Conservation (phyloP, 768 basidiomycete species). For the Psilocybe azurescens region DNA sequence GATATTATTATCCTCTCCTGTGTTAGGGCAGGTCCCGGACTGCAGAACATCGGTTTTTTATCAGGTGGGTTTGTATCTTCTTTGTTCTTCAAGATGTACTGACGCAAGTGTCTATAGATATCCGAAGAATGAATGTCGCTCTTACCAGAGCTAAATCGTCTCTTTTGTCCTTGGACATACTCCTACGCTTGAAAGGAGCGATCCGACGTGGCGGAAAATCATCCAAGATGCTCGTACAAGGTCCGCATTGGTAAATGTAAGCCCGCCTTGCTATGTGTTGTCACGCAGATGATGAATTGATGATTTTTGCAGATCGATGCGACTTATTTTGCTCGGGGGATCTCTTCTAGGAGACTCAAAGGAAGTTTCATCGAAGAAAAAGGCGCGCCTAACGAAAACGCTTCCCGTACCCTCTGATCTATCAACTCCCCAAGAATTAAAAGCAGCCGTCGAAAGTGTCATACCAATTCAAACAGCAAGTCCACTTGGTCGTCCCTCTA, state of each 20-base stretch:
- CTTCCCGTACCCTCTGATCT: conserved; percentile 1
- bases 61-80: conserved; percentile 51
- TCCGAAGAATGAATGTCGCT: conserved; percentile 97
- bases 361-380: neutral
- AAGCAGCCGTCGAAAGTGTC: conserved; percentile 8
- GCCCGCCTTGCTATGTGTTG: conserved; percentile 19
- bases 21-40: conserved; percentile 89
- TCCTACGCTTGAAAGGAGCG: conserved; percentile 86
- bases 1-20: conserved; percentile 98
- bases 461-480: neutral
- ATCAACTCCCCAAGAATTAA: conserved; percentile 16
- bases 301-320: conserved; percentile 40
- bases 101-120: conserved; percentile 46
- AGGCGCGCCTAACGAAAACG: neutral
- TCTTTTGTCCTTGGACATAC: conserved; percentile 89
- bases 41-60: conserved; percentile 87
- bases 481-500: neutral
- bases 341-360: neutral
- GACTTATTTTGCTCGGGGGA: conserved; percentile 18
- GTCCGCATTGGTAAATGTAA: conserved; percentile 66
- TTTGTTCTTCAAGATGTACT: conserved; percentile 1
- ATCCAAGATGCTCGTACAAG: conserved; percentile 76
- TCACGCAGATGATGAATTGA: neutral
- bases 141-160: conserved; percentile 96
- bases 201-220: conserved; percentile 79